Evolutionary conservation across 2,329 filamentous ascomycete genomes (phyloP).

Genomic region (Penicillium sp.): DNA sequence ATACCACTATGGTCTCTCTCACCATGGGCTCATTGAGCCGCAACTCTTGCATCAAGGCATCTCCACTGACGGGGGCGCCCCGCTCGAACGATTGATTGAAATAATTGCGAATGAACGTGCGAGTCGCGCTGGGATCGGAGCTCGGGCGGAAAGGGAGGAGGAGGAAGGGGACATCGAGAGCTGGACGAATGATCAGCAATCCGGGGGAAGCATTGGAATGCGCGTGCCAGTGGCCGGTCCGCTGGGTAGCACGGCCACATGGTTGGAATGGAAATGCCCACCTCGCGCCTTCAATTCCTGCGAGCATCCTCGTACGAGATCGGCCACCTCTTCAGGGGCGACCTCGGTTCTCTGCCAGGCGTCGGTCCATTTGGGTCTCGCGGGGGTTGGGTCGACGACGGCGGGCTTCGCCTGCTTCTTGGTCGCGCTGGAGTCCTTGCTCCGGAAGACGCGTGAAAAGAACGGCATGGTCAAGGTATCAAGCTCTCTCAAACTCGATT

Average conservation of each 20-base stretch:
- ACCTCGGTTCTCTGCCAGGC: slow-evolving; percentile 83
- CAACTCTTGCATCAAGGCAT: slow-evolving; percentile 78
- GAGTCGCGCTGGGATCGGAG: slow-evolving; percentile 87
- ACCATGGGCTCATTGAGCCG: slow-evolving; percentile 95
- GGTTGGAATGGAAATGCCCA: slow-evolving; percentile 53
- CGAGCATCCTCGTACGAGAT: slow-evolving; percentile 82
- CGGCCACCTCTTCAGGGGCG: slow-evolving; percentile 87
- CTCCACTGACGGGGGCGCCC: slow-evolving; percentile 64
- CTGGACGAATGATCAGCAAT: slow-evolving; percentile 54
- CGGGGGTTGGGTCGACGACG: slow-evolving; percentile 57
- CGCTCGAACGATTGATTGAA: slow-evolving; percentile 72
- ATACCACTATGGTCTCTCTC: slow-evolving; percentile 35
- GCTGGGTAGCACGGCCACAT: slow-evolving; percentile 22
- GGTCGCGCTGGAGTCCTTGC: slow-evolving; percentile 69
- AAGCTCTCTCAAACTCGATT: slow-evolving; percentile 23
- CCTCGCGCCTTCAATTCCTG: slow-evolving; percentile 92
- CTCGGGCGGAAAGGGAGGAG: slow-evolving; percentile 92
- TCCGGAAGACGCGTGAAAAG: slow-evolving; percentile 69
- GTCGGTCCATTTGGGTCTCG: slow-evolving; percentile 83
- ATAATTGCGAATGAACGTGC: slow-evolving; percentile 90
- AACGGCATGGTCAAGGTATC: slow-evolving; percentile 54
- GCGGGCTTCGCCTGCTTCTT: slow-evolving; percentile 63
- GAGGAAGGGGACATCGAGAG: slow-evolving; percentile 87
- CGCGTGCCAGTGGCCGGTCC: slow-evolving; percentile 23
- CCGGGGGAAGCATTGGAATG: slow-evolving; percentile 24